phyloP scores from a whole-genome alignment of 768 basidiomycete genomes.

The Phanerochaete carnosa region DNA sequence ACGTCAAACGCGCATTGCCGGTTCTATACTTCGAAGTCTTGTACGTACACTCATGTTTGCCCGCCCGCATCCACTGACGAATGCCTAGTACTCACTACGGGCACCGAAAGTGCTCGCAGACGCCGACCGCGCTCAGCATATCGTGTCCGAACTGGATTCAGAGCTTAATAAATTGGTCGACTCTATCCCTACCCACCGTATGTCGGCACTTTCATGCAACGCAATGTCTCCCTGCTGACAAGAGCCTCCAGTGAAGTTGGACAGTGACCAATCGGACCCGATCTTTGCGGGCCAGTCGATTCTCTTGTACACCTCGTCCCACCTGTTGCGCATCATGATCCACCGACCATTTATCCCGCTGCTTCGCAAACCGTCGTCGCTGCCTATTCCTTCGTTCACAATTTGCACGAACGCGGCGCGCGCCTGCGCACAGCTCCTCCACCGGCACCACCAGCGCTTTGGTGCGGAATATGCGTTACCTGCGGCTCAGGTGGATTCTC shows the following conservation, averaged over 20 bases:
- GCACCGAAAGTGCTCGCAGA: conserved; percentile 34
- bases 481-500: not conserved
- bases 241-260: conserved; percentile 21
- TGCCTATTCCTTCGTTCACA: conserved; percentile 43
- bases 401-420: conserved; percentile 49
- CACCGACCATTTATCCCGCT: conserved; percentile 79
- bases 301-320: conserved; percentile 37
- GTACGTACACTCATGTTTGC: conserved; percentile 37
- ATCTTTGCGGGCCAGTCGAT: conserved; percentile 33
- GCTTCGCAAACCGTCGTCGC: conserved; percentile 44
- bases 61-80: not conserved
- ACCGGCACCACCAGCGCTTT: conserved; percentile 26
- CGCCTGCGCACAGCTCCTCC: conserved; percentile 40
- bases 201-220: conserved; percentile 4
- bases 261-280: conserved; percentile 15
- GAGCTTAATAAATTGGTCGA: conserved; percentile 56
- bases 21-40: conserved; percentile 58
- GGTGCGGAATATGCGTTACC: not conserved
- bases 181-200: conserved; percentile 56
- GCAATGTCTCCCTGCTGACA: not conserved
- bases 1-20: conserved; percentile 61
- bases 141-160: conserved; percentile 62
- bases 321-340: conserved; percentile 59
- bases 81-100: conserved; percentile 41
- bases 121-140: conserved; percentile 40